A percentile compares a stretch with the other conserved stretches of the same genome.
phyloP scores from a whole-genome alignment of 1,139 yeast species.

The Yamadazyma friedrichii region DNA sequence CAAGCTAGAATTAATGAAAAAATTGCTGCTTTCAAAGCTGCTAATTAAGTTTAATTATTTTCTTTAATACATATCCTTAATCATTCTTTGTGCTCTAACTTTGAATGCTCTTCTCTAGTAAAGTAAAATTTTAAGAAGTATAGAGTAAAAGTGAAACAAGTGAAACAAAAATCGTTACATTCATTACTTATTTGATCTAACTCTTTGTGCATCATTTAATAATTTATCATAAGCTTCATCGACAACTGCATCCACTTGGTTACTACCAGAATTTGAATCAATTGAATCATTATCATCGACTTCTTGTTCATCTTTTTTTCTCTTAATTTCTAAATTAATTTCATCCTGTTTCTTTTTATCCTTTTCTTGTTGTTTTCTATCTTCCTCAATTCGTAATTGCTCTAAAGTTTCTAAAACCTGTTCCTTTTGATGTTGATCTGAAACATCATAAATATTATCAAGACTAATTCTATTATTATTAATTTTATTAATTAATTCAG shows the following conservation, averaged over 20 bases:
- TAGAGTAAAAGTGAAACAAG: not conserved
- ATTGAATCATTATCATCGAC: slow-evolving; percentile 28
- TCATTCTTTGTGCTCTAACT: not conserved
- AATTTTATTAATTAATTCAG: slow-evolving; percentile 67
- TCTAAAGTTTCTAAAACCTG: slow-evolving; percentile 12
- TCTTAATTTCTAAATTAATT: not conserved
- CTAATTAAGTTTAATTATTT: slow-evolving; percentile 32
- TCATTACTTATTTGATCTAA: slow-evolving; percentile 42
- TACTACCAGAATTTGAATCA: slow-evolving; percentile 21
- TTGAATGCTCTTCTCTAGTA: not conserved
- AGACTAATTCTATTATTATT: slow-evolving; percentile 51
- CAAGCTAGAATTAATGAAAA: slow-evolving; percentile 83
- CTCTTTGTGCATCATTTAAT: slow-evolving; percentile 64
- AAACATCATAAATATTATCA: slow-evolving; percentile 48
- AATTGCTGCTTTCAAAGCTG: slow-evolving; percentile 81
- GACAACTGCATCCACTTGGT: slow-evolving; percentile 38
- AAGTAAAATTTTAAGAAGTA: not conserved
- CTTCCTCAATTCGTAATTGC: slow-evolving; percentile 12
- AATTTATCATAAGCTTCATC: slow-evolving; percentile 73
- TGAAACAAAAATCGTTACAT: not conserved
- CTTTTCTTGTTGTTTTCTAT: slow-evolving; percentile 6
- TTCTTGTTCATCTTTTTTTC: not conserved
- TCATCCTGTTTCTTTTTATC: slow-evolving; percentile 11
- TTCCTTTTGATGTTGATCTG: slow-evolving; percentile 14
- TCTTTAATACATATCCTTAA: slow-evolving; percentile 1